A percentile compares a stretch with the other conserved stretches of the same genome.
Evolutionary conservation across 441 rosid genomes (phyloP).

Genomic region (Gossypium gossypioides): DNA sequence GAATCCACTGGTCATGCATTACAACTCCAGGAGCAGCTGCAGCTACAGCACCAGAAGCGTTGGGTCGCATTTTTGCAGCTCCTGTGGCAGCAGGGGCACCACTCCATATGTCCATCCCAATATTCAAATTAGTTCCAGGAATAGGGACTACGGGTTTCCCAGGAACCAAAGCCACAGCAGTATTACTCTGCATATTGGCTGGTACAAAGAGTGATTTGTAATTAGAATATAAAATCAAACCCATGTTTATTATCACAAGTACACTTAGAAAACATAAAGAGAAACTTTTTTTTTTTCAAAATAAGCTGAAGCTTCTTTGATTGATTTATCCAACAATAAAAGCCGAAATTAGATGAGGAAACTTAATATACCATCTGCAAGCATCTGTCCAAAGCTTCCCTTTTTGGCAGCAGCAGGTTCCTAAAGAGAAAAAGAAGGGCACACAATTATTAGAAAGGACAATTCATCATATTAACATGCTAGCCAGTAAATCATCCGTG

Average conservation of each 20-base stretch:
- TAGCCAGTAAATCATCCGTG: background rate
- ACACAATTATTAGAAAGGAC: background rate
- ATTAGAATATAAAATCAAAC: slow-evolving; percentile 3
- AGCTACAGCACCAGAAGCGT: slow-evolving; percentile 33
- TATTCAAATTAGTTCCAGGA: slow-evolving; percentile 72
- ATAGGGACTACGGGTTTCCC: slow-evolving; percentile 54
- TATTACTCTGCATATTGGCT: slow-evolving; percentile 59
- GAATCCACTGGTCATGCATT: slow-evolving; percentile 60
- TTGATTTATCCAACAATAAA: background rate
- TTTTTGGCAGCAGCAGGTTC: slow-evolving; percentile 48
- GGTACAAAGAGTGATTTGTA: slow-evolving; percentile 15
- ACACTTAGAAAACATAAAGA: background rate
- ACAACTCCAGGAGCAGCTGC: slow-evolving; percentile 15
- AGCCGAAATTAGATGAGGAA: background rate
- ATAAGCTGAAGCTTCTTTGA: background rate
- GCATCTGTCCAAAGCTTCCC: slow-evolving; percentile 74
- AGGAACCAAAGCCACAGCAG: slow-evolving; percentile 38
- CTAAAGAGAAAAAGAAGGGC: slow-evolving; percentile 25
- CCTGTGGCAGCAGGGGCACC: slow-evolving; percentile 52
- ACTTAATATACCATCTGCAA: slow-evolving; percentile 56
- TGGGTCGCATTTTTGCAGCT: slow-evolving; percentile 47
- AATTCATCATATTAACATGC: background rate
- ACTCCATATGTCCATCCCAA: slow-evolving; percentile 83
- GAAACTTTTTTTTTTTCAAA: background rate
- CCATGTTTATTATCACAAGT: background rate